Percentiles rank a stretch among this genome's conserved stretches.
phyloP scores from a whole-genome alignment of 2,329 filamentous ascomycete species.

The Ophiostoma ips region DNA sequence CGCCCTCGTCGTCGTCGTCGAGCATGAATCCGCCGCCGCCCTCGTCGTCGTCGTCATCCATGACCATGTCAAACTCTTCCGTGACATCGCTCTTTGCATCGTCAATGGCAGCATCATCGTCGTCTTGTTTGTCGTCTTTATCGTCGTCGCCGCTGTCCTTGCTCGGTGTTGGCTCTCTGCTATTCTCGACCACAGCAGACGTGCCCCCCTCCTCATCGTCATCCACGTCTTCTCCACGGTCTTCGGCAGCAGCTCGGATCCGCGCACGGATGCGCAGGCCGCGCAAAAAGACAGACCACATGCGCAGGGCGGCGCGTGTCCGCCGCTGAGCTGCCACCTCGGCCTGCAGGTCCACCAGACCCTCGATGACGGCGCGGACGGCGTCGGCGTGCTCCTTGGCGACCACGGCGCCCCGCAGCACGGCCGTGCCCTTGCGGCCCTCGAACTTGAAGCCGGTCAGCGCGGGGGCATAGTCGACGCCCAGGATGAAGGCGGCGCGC shows the following conservation, averaged over 20 bases:
- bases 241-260: conserved; percentile 45
- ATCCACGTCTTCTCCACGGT: conserved; percentile 30
- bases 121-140: not conserved
- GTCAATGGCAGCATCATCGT: conserved; percentile 3
- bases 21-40: conserved; percentile 19
- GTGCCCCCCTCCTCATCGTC: conserved; percentile 17
- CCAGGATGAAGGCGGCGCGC: conserved; percentile 59
- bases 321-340: conserved; percentile 50
- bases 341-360: conserved; percentile 50
- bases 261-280: conserved; percentile 62
- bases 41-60: conserved; percentile 18
- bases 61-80: conserved; percentile 19
- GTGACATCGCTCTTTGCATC: conserved; percentile 18
- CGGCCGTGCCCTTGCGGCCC: conserved; percentile 72
- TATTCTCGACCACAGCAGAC: not conserved
- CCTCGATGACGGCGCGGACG: conserved; percentile 52
- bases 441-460: conserved; percentile 83
- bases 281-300: conserved; percentile 67
- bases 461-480: conserved; percentile 77
- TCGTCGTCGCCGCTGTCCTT: not conserved
- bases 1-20: conserved; percentile 2
- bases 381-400: conserved; percentile 59
- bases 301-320: conserved; percentile 45
- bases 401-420: conserved; percentile 66
- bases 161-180: not conserved